A percentile compares a stretch with the other conserved stretches of the same genome.
phyloP scores from a whole-genome alignment of 768 basidiomycete genomes.

The Fomitopsis serialis region DNA sequence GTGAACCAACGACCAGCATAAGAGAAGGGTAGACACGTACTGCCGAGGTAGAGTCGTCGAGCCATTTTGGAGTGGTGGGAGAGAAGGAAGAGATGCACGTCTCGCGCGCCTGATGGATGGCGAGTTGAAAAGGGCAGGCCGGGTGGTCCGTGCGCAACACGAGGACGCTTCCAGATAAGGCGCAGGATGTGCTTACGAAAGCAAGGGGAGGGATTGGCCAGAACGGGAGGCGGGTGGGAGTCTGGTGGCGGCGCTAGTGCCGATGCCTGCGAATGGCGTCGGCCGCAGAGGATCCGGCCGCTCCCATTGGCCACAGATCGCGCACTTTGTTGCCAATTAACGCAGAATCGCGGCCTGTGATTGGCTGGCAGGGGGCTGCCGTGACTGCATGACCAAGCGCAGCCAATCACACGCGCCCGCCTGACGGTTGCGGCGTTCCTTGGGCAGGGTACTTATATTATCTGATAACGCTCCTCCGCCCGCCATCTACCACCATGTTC shows the following conservation, averaged over 20 bases:
- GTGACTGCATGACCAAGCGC: slow-evolving; percentile 1
- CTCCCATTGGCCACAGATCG: neutral
- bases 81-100: slow-evolving; percentile 5
- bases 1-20: slow-evolving; percentile 3
- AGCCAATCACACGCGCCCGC: neutral
- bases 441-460: slow-evolving; percentile 5
- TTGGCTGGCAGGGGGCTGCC: neutral
- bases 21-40: slow-evolving; percentile 36
- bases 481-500: slow-evolving; percentile 22
- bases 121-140: slow-evolving; percentile 14
- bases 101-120: neutral
- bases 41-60: slow-evolving; percentile 81
- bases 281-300: neutral
- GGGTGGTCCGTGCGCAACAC: slow-evolving; percentile 24
- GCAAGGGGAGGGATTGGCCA: neutral
- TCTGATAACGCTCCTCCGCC: slow-evolving; percentile 20
- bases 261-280: neutral
- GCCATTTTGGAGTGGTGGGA: slow-evolving; percentile 50
- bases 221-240: neutral
- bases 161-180: neutral
- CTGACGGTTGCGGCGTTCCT: slow-evolving; percentile 1
- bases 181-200: neutral
- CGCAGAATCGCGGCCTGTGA: neutral
- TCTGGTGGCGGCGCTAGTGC: slow-evolving; percentile 1
- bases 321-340: neutral